A percentile compares a stretch with the other conserved stretches of the same genome.
Conservation (phyloP, 2,329 filamentous ascomycete genomes). For the Pseudogymnoascus verrucosus region DNA sequence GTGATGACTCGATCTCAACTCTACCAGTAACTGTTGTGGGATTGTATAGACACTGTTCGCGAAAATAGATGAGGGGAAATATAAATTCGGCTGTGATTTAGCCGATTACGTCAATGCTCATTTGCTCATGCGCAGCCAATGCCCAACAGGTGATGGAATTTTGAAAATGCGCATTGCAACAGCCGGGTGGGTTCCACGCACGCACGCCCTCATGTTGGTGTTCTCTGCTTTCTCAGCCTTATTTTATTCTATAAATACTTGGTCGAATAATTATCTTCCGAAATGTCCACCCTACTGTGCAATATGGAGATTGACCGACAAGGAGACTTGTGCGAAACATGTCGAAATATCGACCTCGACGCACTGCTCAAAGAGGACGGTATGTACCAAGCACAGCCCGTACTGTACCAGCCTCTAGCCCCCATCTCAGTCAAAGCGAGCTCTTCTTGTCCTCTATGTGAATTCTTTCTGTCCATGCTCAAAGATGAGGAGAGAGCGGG, state of each 20-base stretch:
- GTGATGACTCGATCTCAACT: not conserved
- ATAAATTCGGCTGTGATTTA: not conserved
- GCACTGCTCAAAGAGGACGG: not conserved
- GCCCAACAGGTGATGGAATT: not conserved
- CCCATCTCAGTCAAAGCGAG: not conserved
- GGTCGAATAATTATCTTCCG: not conserved
- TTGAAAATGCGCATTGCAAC: no score
- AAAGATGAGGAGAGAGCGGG: not conserved
- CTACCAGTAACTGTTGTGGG: not conserved
- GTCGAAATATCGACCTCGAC: not conserved
- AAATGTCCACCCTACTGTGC: not conserved
- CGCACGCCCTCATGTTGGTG: not conserved
- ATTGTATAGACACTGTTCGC: not conserved
- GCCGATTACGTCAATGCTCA: not conserved
- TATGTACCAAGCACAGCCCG: not conserved
- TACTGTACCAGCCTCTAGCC: not conserved
- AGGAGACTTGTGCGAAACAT: not conserved
- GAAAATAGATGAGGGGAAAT: not conserved
- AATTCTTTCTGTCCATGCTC: not conserved
- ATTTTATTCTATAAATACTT: not conserved
- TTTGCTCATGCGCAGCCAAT: not conserved
- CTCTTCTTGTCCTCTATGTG: not conserved
- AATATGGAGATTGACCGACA: not conserved
- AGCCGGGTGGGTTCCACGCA: not conserved
- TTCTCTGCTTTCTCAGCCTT: not conserved